A percentile compares a stretch with the other conserved stretches of the same genome.
Evolutionary conservation across 352 stramenopile species (phyloP).

Genomic region (Phytophthora tentaculata): DNA sequence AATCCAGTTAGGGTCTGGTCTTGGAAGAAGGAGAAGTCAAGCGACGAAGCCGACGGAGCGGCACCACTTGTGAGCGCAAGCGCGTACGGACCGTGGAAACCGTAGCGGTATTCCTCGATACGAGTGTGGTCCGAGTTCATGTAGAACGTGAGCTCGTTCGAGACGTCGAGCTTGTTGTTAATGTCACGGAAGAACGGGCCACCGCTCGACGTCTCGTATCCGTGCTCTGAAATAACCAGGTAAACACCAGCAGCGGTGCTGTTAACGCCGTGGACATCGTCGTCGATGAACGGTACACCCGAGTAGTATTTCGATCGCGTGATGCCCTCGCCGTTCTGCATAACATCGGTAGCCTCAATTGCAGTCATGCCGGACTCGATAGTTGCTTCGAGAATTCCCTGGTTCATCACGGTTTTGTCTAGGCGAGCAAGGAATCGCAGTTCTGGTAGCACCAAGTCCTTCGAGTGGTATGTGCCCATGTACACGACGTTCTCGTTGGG

Average conservation of each 20-base stretch:
- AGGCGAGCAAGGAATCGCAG: conserved; percentile 57
- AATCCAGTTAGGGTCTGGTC: conserved; percentile 42
- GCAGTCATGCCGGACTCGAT: conserved; percentile 39
- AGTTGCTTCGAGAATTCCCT: conserved; percentile 42
- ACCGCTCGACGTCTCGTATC: conserved; percentile 52
- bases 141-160: conserved; percentile 64
- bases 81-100: conserved; percentile 59
- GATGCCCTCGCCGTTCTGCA: conserved; percentile 32
- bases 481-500: conserved; percentile 60
- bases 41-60: conserved; percentile 22
- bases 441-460: conserved; percentile 39
- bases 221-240: conserved; percentile 54
- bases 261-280: conserved; percentile 49
- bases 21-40: conserved; percentile 58
- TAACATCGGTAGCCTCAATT: conserved; percentile 55
- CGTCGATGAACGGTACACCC: conserved; percentile 40
- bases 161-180: conserved; percentile 57
- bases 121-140: conserved; percentile 70
- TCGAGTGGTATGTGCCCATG: conserved; percentile 60
- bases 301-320: conserved; percentile 59
- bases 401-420: conserved; percentile 41
- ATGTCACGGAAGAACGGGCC: conserved; percentile 65
- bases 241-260: conserved; percentile 48
- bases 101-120: conserved; percentile 60
- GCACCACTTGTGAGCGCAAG: conserved; percentile 49